Base-by-base conservation (phyloP, 2,329 filamentous ascomycete genomes). In the Trichoderma sp. region DNA sequence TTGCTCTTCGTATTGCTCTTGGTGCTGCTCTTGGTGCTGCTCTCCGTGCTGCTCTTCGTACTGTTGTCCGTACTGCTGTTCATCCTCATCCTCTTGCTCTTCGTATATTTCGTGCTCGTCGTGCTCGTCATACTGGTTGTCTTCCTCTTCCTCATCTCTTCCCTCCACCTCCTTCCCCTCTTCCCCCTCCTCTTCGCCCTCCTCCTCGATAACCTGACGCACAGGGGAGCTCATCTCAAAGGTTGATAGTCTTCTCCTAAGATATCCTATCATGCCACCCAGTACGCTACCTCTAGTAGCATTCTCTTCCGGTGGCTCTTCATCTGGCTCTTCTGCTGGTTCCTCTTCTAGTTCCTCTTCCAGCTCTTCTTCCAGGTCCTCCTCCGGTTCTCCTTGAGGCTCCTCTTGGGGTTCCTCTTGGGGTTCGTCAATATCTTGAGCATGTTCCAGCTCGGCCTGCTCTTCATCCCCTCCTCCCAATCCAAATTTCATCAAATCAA, bases 141-240 rank as follows among this genome's bases (percentile, higher is more conserved):
- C 37, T 14, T 37, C 26, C 37, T 37, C 43, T 30, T 39, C 8
- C 4, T 32, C 52, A 0, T 52, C 60, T 4, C 72, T 68, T 26
- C 76, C 70, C 37, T 70, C 28, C 18, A 70, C 63, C 32, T 72
- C 72, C 21, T 54, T 32, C 14, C 30, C 18, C 18, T 63, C 13
- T 5, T 52, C 46, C 13, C 10, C 10, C 18, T 18, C 59, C 24
- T 59, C 59, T 2, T 18, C 21, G 3, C 54, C 49, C 28, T 43
- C 24, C 14, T 54, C 2, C 2, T 52, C 39, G n/a, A 51, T 67
- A 32, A 71, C 64, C 39, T 73, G 71, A 18, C 74, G 68, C 26
- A 82, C 80, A 1, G 82, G 81, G 18, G 82, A 82, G 65, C 82
- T 86, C 71, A 86, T 81, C 71, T 87, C 85, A 65, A 85, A 85